These are phyloP conservation scores for Boletus pseudo-olivaceus DNA, from an alignment of 768 basidiomycete genomes.

Conservation along the genomic window DNA sequence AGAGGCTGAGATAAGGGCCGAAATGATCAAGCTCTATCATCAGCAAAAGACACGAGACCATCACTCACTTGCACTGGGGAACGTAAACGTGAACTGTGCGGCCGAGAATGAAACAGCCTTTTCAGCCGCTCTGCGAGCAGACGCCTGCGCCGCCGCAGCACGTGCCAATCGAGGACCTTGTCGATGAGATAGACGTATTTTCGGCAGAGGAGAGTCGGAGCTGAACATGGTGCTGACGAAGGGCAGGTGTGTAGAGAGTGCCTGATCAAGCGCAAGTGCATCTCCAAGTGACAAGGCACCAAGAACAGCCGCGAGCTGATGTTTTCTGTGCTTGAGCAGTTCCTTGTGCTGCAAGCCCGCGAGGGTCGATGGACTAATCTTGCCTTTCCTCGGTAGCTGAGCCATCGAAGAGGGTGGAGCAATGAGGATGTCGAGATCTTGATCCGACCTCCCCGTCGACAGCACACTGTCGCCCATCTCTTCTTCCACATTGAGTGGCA, in stretches of 20 bases:
- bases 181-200: constrained; percentile 55
- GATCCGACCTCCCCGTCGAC: constrained; percentile 24
- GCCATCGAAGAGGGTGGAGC: constrained; percentile 19
- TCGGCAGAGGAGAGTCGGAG: constrained; percentile 27
- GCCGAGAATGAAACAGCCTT: constrained; percentile 45
- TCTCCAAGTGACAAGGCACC: constrained; percentile 65
- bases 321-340: constrained; percentile 61
- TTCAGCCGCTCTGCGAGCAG: constrained; percentile 4
- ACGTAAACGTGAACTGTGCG: constrained; percentile 57
- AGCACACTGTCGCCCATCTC: constrained; percentile 34
- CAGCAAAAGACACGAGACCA: constrained; percentile 21
- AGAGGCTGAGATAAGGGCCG: constrained; percentile 49
- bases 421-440: constrained; percentile 21
- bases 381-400: constrained; percentile 35
- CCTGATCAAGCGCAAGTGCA: constrained; percentile 74
- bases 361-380: constrained; percentile 55
- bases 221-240: constrained; percentile 36
- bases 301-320: constrained; percentile 67
- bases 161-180: constrained; percentile 49
- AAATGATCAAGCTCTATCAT: constrained; percentile 26
- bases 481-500: constrained; percentile 42
- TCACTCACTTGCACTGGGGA: constrained; percentile 70
- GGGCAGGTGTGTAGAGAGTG: constrained; percentile 49
- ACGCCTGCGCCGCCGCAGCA: constrained; percentile 28
- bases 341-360: constrained; percentile 77